Conservation (phyloP, 2,329 filamentous ascomycete genomes). For the Zopfia rhizophila region DNA sequence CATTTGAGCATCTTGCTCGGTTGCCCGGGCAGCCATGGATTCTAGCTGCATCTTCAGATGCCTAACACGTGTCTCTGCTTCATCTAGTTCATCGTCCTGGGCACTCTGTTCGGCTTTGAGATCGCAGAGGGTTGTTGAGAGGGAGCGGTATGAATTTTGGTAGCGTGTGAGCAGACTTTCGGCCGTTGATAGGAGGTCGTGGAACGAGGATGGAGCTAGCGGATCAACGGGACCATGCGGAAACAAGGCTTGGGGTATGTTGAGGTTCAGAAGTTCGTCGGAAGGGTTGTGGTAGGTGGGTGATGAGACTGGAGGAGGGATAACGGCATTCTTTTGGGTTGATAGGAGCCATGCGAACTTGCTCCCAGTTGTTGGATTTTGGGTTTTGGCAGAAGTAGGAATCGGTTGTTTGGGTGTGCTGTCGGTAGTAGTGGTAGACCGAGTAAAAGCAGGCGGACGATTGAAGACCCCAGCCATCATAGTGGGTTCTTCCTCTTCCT, state of each 20-base stretch:
- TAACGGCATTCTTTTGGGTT: conserved; percentile 45
- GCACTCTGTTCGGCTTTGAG: conserved; percentile 65
- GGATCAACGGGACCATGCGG: conserved; percentile 61
- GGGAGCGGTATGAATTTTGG: conserved; percentile 65
- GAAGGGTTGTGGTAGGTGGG: conserved; percentile 50
- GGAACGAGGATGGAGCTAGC: conserved; percentile 64
- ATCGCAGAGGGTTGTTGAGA: conserved; percentile 57
- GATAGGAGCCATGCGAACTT: conserved; percentile 51
- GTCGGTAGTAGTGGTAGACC: conserved; percentile 28
- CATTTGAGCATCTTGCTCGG: conserved; percentile 67
- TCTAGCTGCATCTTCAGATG: conserved; percentile 71
- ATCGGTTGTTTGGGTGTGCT: conserved; percentile 27
- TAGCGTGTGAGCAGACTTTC: conserved; percentile 64
- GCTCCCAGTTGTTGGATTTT: conserved; percentile 36
- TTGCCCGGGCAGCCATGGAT: conserved; percentile 65
- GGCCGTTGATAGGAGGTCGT: conserved; percentile 66
- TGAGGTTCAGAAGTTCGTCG: conserved; percentile 64
- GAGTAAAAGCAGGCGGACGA: conserved; percentile 39
- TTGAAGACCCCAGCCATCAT: conserved; percentile 49
- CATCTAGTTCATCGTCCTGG: conserved; percentile 70
- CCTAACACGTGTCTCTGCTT: conserved; percentile 66
- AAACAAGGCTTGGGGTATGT: conserved; percentile 65
- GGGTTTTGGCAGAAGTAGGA: conserved; percentile 30
- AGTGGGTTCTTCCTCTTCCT: conserved; percentile 36
- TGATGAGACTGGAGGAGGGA: conserved; percentile 34